A percentile compares a stretch with the other conserved stretches of the same genome.
Evolutionary conservation across 352 stramenopile species (phyloP).

Genomic region (Pseudoperonospora humuli): DNA sequence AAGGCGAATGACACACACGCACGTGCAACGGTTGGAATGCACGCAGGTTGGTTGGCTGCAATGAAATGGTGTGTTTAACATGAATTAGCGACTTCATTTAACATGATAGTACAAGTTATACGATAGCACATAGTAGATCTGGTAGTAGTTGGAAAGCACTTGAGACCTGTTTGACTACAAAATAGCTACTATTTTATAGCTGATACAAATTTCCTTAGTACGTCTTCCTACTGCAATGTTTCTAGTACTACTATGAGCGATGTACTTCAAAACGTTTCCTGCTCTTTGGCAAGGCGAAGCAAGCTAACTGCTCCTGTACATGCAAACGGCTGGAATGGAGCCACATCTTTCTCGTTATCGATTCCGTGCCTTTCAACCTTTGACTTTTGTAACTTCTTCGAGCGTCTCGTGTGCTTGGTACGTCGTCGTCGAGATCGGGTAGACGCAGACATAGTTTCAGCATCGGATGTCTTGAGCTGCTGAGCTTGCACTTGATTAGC

Average conservation of each 20-base stretch:
- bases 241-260: too few relatives aligned
- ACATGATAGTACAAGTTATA: too few relatives aligned
- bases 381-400: constrained; percentile 23
- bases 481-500: neutral
- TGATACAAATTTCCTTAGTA: too few relatives aligned
- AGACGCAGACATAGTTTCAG: constrained; percentile 2
- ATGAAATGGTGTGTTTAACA: constrained; percentile 5
- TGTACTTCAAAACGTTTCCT: constrained; percentile 71
- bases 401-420: constrained; percentile 13
- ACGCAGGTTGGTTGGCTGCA: constrained; percentile 14
- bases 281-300: constrained; percentile 62
- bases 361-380: constrained; percentile 12
- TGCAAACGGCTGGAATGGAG: constrained; percentile 51
- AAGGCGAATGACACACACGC: constrained; percentile 6
- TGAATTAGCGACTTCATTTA: neutral
- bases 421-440: constrained; percentile 14
- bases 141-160: too few relatives aligned
- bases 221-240: too few relatives aligned
- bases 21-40: neutral
- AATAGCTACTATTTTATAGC: too few relatives aligned
- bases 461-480: constrained; percentile 12
- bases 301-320: constrained; percentile 53
- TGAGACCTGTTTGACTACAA: too few relatives aligned
- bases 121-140: too few relatives aligned
- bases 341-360: constrained; percentile 10